Base-by-base conservation (phyloP, 2,329 filamentous ascomycete species). In the Purpureocillium lavendulum region DNA sequence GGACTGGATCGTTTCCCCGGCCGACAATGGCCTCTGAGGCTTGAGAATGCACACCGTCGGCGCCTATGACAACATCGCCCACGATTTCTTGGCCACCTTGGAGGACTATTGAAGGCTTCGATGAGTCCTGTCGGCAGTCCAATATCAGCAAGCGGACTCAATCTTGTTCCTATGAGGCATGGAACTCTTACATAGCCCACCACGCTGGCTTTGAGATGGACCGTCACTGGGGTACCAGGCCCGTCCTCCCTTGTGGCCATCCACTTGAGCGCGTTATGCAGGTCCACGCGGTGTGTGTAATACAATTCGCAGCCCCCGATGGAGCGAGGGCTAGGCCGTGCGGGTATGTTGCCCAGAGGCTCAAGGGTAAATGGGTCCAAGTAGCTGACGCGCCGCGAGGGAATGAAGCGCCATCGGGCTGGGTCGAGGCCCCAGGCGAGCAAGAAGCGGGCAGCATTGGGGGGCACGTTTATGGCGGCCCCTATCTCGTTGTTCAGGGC, bases 21-120 rank as follows among this genome's bases (percentile, higher is more conserved):
- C 56, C 58, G 14, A 57, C 39, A 5, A 62, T 45, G 4, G 45
- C 43, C 39, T 58, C 49, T 5, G 51, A 44, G 11, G 51, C 61
- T 7, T 47, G 38, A 12, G 57, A 61, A 37, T 66, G 64, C 13
- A 66, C 50, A 6, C 69, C 69, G 45, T 72, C 68, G 3, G 68
- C 66, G 4, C 60, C 65, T 29, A 71, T 53, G 14, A 70, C 56
- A 3, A 70, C 41, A 41, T 70, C 65, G 15, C 50, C 56, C 6
- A 35, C 35, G 10, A 60, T 42, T 11, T 48, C 42, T 4, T 49
- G 38, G 3, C 60, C 62, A n/a, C 49, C 45, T 6, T 41, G 41
- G 6, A 66, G 47, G 1, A 47, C 51, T 3, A 61, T 52, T 0
- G 54, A 54, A 0, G 57, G 52, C 12, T 38, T 38, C 3, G 45